Evolutionary conservation across 2,329 filamentous ascomycete genomes (phyloP), one percentile per base, ranked within the genome.

Genomic region (Paraphaeosphaeria sporulosa): DNA sequence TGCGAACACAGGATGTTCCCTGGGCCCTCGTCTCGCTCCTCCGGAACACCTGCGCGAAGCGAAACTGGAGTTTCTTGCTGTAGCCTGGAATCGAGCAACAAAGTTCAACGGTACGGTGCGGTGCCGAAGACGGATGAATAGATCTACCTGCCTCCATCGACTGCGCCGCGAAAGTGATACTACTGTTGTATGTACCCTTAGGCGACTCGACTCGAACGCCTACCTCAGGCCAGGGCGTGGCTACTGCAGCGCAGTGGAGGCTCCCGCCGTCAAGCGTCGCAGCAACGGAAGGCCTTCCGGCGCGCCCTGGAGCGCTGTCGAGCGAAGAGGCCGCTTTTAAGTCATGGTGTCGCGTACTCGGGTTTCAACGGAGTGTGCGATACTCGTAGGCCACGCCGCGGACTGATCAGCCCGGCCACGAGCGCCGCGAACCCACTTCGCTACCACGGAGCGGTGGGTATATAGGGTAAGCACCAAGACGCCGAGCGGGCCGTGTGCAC

Each of bases 1-100:
- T n/a, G 42, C 42, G 7, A 17, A 38, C 25, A 27, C 25, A n/a
- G 58, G 46, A 27, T 46, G 38, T 58, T 40, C 44, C 59, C 47
- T 52, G 46, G 25, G n/a, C 17, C n/a, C 30, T 27, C 25, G 25
- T 27, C 15, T 7, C 17, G 23, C 25, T 17, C 25, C 25, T 47
- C 46, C 46, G 46, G 25, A 19, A 27, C 25, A 9, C 21, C 17
- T 47, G 25, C 27, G 5, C 30, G 25, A 27, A 27, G 25, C 25
- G 25, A 27, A 27, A 27, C 3, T 27, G 25, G 25, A 27, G 25
- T 3, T 3, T 34, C 25, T 36, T 23, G 13, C 19, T 32, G 44
- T 47, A 19, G 19, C 4, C 27, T 47, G 13, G 10, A 17, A 27
- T 27, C 25, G 25, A 27, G 25, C 25, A 48, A 53, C 19, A 47